Evolutionary conservation across 1,139 yeast species (phyloP), one percentile per base, ranked within the genome.

Genomic region (Taphrina communis): DNA sequence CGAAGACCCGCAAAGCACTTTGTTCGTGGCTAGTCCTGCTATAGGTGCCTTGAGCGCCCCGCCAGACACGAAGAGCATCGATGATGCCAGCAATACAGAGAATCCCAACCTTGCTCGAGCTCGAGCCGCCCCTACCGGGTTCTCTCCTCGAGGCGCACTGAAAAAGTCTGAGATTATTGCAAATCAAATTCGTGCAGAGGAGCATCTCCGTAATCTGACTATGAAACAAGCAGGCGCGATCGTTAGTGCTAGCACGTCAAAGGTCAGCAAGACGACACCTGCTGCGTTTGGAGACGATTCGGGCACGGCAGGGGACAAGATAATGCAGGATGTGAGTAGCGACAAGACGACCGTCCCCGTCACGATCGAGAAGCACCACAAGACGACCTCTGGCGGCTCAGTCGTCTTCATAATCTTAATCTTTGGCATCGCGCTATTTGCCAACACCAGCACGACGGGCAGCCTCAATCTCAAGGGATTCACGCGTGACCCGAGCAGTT

Each of bases 351-450:
- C 53, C 14, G 35, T 35, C 11, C 39, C 42, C 3, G 38, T 39
- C 21, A 39, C 50, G 38, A 52, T 31, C 53, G 42, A 42, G 9
- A 52, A 55, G 55, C 60, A 41, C 35, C 55, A 25, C 44, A 59
- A 59, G 55, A 46, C 53, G 14, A n/a, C 52, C 48, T 31, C 52
- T n/a, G 52, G 62, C 25, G 68, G 68, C 31, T 50, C 56, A 6
- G 68, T 55, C 14, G 68, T 65, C 8, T 44, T 65, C 19, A 55
- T 55, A 62, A 56, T 65, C 19, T 38, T 65, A 35, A 53, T 55
- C 50, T 65, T 65, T 31, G 68, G 68, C 35, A 55, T 65, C 44
- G 68, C 68, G 7, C 68, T 65, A 11, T 65, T 65, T 36, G 68
- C 68, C 7, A 62, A 48, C 17, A 51, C 52, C 19, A 52, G 35